Evolutionary conservation across 805 yeast species (phyloP).

Genomic region (Candida broadrunensis): DNA sequence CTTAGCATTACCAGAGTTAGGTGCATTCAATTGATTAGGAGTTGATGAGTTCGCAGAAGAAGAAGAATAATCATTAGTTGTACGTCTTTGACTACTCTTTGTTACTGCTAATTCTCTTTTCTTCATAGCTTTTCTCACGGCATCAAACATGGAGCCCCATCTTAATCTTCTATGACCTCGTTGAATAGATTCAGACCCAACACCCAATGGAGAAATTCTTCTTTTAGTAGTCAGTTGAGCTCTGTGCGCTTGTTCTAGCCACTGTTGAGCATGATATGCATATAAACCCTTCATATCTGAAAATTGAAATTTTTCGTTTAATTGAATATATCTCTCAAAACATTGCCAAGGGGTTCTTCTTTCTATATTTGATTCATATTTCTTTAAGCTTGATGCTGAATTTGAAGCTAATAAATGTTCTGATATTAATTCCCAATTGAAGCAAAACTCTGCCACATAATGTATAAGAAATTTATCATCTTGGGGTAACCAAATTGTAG

Average conservation of each 20-base stretch:
- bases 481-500: slow-evolving; percentile 94
- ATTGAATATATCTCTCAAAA: slow-evolving; percentile 91
- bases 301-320: slow-evolving; percentile 84
- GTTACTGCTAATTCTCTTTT: slow-evolving; percentile 71
- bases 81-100: slow-evolving; percentile 11
- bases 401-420: slow-evolving; percentile 70
- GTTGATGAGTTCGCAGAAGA: slow-evolving; percentile 3
- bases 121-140: slow-evolving; percentile 83
- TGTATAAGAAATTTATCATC: slow-evolving; percentile 81
- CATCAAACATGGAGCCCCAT: slow-evolving; percentile 98
- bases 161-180: slow-evolving; percentile 87
- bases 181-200: slow-evolving; percentile 89
- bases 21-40: slow-evolving; percentile 1
- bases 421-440: slow-evolving; percentile 91
- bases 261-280: slow-evolving; percentile 78
- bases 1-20: slow-evolving; percentile 1
- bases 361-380: slow-evolving; percentile 84
- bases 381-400: slow-evolving; percentile 41
- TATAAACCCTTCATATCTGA: slow-evolving; percentile 84
- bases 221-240: slow-evolving; percentile 86
- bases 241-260: slow-evolving; percentile 89
- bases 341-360: slow-evolving; percentile 99
- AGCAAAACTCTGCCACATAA: slow-evolving; percentile 80
- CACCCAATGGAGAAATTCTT: slow-evolving; percentile 87
- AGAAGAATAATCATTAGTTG: slow-evolving; percentile 8